These are phyloP conservation scores for Coleophoma crateriformis DNA, from an alignment of 2,329 filamentous ascomycete species.

Conservation along the genomic window DNA sequence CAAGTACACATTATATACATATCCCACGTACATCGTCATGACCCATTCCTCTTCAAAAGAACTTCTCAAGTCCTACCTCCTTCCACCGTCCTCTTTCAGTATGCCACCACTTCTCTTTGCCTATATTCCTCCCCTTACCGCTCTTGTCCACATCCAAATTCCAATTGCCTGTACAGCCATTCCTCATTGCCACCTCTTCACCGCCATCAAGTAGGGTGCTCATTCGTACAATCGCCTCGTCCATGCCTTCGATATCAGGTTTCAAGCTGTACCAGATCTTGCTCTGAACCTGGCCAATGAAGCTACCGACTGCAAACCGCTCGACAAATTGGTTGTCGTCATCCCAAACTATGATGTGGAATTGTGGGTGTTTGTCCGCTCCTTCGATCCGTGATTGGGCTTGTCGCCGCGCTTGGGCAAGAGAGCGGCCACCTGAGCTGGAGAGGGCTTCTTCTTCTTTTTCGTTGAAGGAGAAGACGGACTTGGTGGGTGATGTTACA, in stretches of 20 bases:
- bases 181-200: slow-evolving; percentile 34
- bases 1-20: neutral
- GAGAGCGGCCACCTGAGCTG: slow-evolving; percentile 10
- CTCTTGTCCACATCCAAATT: slow-evolving; percentile 12
- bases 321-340: slow-evolving; percentile 42
- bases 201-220: slow-evolving; percentile 42
- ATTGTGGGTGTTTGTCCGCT: slow-evolving; percentile 46
- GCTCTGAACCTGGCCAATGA: slow-evolving; percentile 54
- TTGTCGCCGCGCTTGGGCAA: slow-evolving; percentile 47
- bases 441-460: neutral
- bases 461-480: neutral
- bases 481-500: neutral
- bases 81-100: slow-evolving; percentile 22
- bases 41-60: slow-evolving; percentile 12
- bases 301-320: slow-evolving; percentile 51
- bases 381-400: slow-evolving; percentile 62
- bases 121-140: slow-evolving; percentile 6
- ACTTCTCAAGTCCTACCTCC: slow-evolving; percentile 14
- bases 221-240: slow-evolving; percentile 51
- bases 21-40: neutral
- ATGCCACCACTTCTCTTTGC: slow-evolving; percentile 24
- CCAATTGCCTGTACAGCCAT: slow-evolving; percentile 20
- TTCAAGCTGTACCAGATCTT: slow-evolving; percentile 54
- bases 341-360: slow-evolving; percentile 49
- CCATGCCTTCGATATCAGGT: slow-evolving; percentile 44